phyloP scores from a whole-genome alignment of 2,329 filamentous ascomycete species.

The Fonsecaea monophora region DNA sequence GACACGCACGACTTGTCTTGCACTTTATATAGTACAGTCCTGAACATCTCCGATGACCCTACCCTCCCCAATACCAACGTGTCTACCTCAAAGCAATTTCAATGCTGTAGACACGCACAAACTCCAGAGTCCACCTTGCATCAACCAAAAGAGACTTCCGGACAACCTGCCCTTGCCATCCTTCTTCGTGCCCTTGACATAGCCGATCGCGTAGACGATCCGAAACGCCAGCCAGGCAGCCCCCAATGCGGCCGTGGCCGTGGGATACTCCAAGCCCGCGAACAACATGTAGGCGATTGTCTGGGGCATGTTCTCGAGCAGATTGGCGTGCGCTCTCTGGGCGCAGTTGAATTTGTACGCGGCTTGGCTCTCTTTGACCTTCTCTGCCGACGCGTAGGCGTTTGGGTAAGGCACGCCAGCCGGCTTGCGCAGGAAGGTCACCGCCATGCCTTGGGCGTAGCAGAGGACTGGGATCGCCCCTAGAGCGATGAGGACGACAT shows the following conservation, averaged over 20 bases:
- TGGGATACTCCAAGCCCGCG: slow-evolving; percentile 61
- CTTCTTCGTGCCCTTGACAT: slow-evolving; percentile 43
- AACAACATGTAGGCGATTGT: slow-evolving; percentile 61
- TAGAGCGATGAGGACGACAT: slow-evolving; percentile 62
- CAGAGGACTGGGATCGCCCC: slow-evolving; percentile 61
- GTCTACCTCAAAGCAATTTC: slow-evolving; percentile 31
- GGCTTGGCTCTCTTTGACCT: slow-evolving; percentile 57
- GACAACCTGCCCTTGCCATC: slow-evolving; percentile 48
- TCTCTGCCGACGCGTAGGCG: slow-evolving; percentile 63
- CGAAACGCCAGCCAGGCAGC: slow-evolving; percentile 59
- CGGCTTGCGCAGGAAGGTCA: slow-evolving; percentile 55
- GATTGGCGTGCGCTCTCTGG: slow-evolving; percentile 65
- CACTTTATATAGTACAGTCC: no score
- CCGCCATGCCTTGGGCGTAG: slow-evolving; percentile 59
- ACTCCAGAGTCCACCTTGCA: slow-evolving; percentile 50
- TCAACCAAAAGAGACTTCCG: slow-evolving; percentile 49
- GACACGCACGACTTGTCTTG: no score
- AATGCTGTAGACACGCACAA: slow-evolving; percentile 28
- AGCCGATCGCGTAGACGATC: slow-evolving; percentile 57
- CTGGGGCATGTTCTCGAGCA: slow-evolving; percentile 63
- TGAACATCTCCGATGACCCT: no score
- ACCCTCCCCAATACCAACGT: no score
- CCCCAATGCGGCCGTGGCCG: slow-evolving; percentile 55
- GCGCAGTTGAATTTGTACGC: slow-evolving; percentile 61
- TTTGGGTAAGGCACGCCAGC: slow-evolving; percentile 65